Conservation (phyloP, 306 rosid species). For the Abrus pulchellus region DNA sequence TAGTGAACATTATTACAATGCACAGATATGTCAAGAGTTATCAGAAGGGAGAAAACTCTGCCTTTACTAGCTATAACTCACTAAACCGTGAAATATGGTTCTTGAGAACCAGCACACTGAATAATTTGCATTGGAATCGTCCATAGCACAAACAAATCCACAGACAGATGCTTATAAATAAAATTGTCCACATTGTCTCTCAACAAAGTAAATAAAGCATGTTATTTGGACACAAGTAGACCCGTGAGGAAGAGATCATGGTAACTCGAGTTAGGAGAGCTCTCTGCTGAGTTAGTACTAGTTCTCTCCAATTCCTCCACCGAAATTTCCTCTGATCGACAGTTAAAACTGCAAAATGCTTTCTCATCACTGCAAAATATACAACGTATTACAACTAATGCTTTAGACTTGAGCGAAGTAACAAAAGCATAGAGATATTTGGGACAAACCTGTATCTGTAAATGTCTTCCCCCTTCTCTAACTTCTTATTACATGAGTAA, state of each 20-base stretch:
- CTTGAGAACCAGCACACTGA: conserved; percentile 46
- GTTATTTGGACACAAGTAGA: conserved; percentile 56
- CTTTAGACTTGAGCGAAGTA: conserved; percentile 18
- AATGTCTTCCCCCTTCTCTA: conserved; percentile 64
- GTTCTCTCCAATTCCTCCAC: conserved; percentile 58
- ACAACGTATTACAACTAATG: conserved; percentile 36
- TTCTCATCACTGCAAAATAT: conserved; percentile 63
- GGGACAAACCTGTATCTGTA: conserved; percentile 65
- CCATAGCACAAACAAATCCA: conserved; percentile 62
- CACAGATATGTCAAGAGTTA: conserved; percentile 36
- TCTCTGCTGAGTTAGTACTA: conserved; percentile 51
- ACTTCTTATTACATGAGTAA: conserved; percentile 63
- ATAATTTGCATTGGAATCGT: conserved; percentile 50
- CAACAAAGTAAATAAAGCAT: conserved; percentile 37
- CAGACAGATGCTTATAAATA: conserved; percentile 54
- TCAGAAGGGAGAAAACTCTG: conserved; percentile 32
- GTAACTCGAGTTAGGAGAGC: conserved; percentile 73
- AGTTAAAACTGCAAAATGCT: conserved; percentile 73
- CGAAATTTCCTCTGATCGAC: conserved; percentile 60
- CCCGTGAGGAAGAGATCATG: conserved; percentile 70
- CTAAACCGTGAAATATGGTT: conserved; percentile 51
- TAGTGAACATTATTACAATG: conserved; percentile 48
- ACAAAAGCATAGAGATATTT: background rate
- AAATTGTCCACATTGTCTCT: conserved; percentile 47
- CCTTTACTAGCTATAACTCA: conserved; percentile 47